Evolutionary conservation across 441 rosid genomes (phyloP), one percentile per base, ranked within the genome.

Genomic region (Macaranga tanarius): DNA sequence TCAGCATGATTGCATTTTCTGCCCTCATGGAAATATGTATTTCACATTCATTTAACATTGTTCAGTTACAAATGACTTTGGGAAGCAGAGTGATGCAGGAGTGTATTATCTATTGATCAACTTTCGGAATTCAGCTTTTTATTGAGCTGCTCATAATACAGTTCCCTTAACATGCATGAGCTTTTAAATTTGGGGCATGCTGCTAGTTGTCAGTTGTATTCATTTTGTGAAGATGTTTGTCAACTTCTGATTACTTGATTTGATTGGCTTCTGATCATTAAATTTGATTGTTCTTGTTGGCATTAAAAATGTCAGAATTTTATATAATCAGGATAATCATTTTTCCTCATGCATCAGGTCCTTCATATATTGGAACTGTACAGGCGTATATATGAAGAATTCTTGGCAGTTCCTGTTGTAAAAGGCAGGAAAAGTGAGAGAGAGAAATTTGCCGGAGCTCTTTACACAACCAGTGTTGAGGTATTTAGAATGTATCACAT

Each of bases 361-460:
- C 95, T 91, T 78, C 87, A 92, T 77, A 87, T 93, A 81, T 85
- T 93, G 92, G 97, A 95, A 73, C 88, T 95, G 12, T 95, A 93
- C 76, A 81, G 93, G 59, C 89, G 88, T 58, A 87, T 95, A 71
- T 95, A 95, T 72, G 97, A 95, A 86, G 99, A 91, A 73, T 93
- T 83, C 78, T 88, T 93, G 70, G 98, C 99, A 22, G 81, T 93
- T 64, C 99, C 99, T 62, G 92, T 95, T 72, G 81, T 92, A 69
- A 95, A 92, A 84, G 99, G 99, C 44, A 88, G 81, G 87, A 95
- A 93, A 85, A 93, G 96, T 85, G 99, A 95, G 86, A 80, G 86
- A 80, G 97, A 93, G 85, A 95, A 95, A 86, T 95, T 93, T 83
- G 98, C 98, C 76, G 99, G 98, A 66, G 99, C 97, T 58, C 95